These are phyloP conservation scores for Avena insularis DNA, from an alignment of 176 grass and related monocot genomes.

Conservation along the genomic window DNA sequence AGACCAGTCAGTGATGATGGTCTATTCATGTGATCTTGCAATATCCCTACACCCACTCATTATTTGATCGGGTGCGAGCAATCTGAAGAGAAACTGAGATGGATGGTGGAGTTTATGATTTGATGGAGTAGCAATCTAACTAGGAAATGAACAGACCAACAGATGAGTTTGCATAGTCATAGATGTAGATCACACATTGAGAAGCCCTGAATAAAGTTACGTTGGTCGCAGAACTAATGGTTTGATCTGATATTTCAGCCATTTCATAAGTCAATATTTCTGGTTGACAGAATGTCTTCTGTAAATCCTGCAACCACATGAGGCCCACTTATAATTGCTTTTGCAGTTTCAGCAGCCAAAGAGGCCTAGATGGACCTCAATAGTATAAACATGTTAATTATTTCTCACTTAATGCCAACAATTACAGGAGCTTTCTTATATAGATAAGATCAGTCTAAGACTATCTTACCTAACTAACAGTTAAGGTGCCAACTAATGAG, in stretches of 20 bases:
- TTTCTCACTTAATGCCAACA: too few species aligned
- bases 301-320: not conserved
- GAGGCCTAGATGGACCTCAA: too few species aligned
- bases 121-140: not conserved
- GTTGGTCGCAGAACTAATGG: not conserved
- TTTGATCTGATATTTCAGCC: not conserved
- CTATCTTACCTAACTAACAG: not conserved
- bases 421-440: not conserved
- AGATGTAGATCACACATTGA: not conserved
- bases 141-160: not conserved
- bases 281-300: not conserved
- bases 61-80: not conserved
- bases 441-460: not conserved
- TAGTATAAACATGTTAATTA: too few species aligned
- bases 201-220: not conserved
- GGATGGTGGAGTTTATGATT: not conserved
- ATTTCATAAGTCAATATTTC: not conserved
- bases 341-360: too few species aligned
- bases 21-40: not conserved
- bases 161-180: not conserved
- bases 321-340: too few species aligned
- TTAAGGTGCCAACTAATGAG: not conserved
- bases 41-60: not conserved
- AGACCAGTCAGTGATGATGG: not conserved
- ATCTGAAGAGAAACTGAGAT: not conserved